Percentiles rank a stretch among this genome's conserved stretches.
phyloP scores from a whole-genome alignment of 768 basidiomycete species.

The Xerocomellus amylosporus region DNA sequence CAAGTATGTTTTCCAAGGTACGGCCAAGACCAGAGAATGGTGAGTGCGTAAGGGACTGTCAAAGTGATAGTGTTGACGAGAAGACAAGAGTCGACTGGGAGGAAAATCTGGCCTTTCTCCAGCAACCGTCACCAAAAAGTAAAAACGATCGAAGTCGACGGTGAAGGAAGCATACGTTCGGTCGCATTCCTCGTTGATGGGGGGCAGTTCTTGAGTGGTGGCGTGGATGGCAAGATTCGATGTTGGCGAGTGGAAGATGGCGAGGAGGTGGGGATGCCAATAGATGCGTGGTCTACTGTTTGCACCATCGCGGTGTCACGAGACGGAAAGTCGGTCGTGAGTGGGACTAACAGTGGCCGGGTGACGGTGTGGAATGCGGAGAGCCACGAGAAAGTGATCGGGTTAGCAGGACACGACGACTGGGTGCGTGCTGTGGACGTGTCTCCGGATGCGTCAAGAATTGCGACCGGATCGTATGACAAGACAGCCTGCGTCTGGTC shows the following conservation, averaged over 20 bases:
- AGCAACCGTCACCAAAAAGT: background rate
- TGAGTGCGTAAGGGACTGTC: background rate
- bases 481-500: slow-evolving; percentile 9
- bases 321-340: slow-evolving; percentile 1
- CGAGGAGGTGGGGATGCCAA: background rate
- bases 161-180: slow-evolving; percentile 1
- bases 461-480: slow-evolving; percentile 10
- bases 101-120: background rate
- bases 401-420: background rate
- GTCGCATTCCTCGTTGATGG: slow-evolving; percentile 9
- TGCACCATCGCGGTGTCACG: slow-evolving; percentile 3
- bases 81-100: background rate
- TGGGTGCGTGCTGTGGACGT: slow-evolving; percentile 7
- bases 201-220: slow-evolving; percentile 7
- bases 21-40: background rate
- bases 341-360: slow-evolving; percentile 3
- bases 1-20: background rate
- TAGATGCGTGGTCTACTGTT: slow-evolving; percentile 5
- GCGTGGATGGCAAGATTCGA: background rate
- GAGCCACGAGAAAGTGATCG: background rate
- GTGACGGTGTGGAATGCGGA: slow-evolving; percentile 3
- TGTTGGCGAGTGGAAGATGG: slow-evolving; percentile 3
- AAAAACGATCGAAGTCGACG: background rate
- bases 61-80: background rate
- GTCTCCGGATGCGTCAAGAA: background rate